Conservation (phyloP, 2,329 filamentous ascomycete genomes). For the Cryoendolithus antarcticus region DNA sequence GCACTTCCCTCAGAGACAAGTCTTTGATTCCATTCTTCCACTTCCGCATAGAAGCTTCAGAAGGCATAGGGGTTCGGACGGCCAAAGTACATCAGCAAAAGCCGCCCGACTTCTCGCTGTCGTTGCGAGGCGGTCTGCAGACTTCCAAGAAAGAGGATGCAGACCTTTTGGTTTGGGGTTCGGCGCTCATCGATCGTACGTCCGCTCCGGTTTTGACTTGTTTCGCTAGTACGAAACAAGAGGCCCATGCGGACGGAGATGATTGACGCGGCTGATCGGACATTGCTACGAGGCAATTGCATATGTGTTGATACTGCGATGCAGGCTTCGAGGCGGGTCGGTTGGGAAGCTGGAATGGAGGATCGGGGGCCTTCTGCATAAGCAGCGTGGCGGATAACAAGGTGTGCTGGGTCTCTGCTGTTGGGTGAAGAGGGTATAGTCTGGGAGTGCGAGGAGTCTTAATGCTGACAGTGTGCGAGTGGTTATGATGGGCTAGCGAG, state of each 20-base stretch:
- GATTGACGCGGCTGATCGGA: constrained; percentile 56
- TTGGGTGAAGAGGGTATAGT: too few species aligned
- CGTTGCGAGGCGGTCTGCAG: constrained; percentile 3
- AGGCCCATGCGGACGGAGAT: constrained; percentile 36
- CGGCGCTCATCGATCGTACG: constrained; percentile 46
- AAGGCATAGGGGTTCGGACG: constrained; percentile 53
- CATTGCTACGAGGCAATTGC: constrained; percentile 21
- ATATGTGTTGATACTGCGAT: constrained; percentile 6
- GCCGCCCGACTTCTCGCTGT: constrained; percentile 40
- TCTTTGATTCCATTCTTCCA: constrained; percentile 80
- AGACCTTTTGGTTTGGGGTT: constrained; percentile 25
- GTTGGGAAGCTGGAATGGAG: constrained; percentile 35
- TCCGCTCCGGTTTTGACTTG: constrained; percentile 32
- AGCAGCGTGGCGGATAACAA: constrained; percentile 26
- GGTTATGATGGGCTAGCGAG: constrained; percentile 6
- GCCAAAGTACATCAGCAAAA: constrained; percentile 97
- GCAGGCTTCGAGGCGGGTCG: constrained; percentile 26
- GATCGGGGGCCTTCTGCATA: constrained; percentile 26
- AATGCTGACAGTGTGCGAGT: constrained; percentile 15
- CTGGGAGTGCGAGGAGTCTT: neutral
- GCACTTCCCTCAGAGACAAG: constrained; percentile 77
- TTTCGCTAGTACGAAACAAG: constrained; percentile 2
- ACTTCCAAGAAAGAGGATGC: constrained; percentile 4
- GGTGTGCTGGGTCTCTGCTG: too few species aligned
- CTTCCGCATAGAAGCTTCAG: constrained; percentile 24